Base-by-base conservation (phyloP, 2,329 filamentous ascomycete species). In the Curvularia verruculosa region DNA sequence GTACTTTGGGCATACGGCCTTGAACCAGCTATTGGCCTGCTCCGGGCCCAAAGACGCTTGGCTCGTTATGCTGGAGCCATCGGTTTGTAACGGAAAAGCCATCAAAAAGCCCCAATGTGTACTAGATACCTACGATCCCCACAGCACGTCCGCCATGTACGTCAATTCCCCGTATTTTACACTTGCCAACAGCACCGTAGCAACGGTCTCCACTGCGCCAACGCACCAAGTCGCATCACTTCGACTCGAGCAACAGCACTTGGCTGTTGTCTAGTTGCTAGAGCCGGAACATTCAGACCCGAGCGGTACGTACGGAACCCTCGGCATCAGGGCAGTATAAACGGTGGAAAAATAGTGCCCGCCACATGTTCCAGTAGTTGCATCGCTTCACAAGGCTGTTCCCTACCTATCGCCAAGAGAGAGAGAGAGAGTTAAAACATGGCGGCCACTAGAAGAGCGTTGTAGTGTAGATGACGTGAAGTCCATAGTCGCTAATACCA, bases 1-100 rank as follows among this genome's bases (percentile, higher is more conserved):
- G 31, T n/a, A 6, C 15, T 21, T 41, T 21, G 41, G 19, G 6
- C 58, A 56, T 23, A 60, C 46, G 15, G 59, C 56, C 5, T 49
- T 59, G 6, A 52, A 57, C 28, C 50, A 59, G 19, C 44, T 59
- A 2, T 13, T n/a, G 5, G 13, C 6, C 15, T 34, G 13, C 13
- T 2, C 13, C 4, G 15, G 5, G 13, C 13, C 2, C 15, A 34
- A 4, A 15, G 31, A 7, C 31, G 2, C 1, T 6, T 18, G 34
- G 15, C 5, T n/a, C n/a, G 13, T 18, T 7, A n/a, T 18, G 1
- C 34, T 5, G 15, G 18, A n/a, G 15, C 15, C 34, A 36, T 36
- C 6, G 18, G 13, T 36, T n/a, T 13, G 31, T n/a, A 34, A 12
- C 31, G 31, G 5, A n/a, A 9, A 2, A 36, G 15, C 15, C 1